These are phyloP conservation scores for Acephala macrosclerotiorum DNA, from an alignment of 2,329 filamentous ascomycete genomes.

Conservation along the genomic window DNA sequence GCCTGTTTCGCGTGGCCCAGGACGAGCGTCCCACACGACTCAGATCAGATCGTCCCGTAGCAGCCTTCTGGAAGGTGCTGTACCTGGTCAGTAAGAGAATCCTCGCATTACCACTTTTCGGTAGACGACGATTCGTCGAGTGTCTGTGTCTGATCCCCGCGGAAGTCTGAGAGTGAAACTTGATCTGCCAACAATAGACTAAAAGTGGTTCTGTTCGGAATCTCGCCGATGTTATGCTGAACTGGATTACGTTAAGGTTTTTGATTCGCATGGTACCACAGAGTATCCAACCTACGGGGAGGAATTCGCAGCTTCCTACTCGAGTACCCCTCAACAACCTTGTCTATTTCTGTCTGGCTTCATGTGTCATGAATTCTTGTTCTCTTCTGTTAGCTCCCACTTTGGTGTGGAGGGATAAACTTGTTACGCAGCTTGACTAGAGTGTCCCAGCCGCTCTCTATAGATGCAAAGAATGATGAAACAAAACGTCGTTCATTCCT, in stretches of 20 bases:
- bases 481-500: neutral
- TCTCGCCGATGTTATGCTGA: neutral
- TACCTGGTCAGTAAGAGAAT: neutral
- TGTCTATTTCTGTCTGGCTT: neutral
- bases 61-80: slow-evolving; percentile 1
- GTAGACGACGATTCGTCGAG: neutral
- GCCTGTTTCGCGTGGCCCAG: neutral
- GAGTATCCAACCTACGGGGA: neutral
- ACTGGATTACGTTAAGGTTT: neutral
- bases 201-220: neutral
- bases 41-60: slow-evolving; percentile 4
- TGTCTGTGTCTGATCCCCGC: neutral
- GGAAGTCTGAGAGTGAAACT: neutral
- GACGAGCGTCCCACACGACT: neutral
- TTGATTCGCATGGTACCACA: neutral
- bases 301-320: neutral
- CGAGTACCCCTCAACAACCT: neutral
- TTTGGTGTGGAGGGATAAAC: neutral
- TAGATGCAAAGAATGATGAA: neutral
- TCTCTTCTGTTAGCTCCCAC: neutral
- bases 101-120: neutral
- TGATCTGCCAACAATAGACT: neutral
- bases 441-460: neutral
- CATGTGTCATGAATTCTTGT: slow-evolving; percentile 1
- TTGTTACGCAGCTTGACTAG: neutral